Conservation (phyloP, 495 filamentous ascomycete genomes). For the Podospora tetraspora region DNA sequence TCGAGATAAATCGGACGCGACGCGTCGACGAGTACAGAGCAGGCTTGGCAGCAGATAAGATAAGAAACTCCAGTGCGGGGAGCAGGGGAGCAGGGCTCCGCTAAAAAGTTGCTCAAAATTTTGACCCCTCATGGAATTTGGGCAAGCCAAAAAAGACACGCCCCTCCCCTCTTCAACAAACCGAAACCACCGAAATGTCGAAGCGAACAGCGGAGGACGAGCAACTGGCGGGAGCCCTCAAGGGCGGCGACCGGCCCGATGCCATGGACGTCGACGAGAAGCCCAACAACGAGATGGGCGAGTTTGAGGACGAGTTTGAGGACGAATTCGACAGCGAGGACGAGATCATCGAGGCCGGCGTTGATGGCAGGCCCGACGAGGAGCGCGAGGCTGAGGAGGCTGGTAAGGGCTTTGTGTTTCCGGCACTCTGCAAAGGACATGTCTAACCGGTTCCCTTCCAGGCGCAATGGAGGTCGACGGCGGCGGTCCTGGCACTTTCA, state of each 20-base stretch:
- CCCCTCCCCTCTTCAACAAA: neutral
- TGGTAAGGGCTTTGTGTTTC: constrained; percentile 34
- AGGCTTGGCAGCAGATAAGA: neutral
- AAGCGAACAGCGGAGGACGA: constrained; percentile 60
- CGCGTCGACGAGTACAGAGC: neutral
- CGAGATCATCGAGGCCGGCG: constrained; percentile 89
- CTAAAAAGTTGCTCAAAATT: neutral
- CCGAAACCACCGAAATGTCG: constrained; percentile 52
- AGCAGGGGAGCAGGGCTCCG: neutral
- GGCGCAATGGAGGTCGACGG: constrained; percentile 78
- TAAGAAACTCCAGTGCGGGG: neutral
- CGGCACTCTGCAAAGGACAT: neutral
- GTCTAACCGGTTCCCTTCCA: constrained; percentile 27
- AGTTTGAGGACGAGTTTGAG: constrained; percentile 94
- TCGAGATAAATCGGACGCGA: neutral
- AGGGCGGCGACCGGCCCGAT: constrained; percentile 62
- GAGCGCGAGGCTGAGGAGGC: constrained; percentile 84
- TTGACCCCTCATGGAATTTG: neutral
- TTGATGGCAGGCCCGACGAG: constrained; percentile 87
- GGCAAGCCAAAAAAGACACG: neutral
- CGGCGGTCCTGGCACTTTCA: constrained; percentile 69
- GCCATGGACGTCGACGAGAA: constrained; percentile 51
- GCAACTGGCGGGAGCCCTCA: constrained; percentile 54
- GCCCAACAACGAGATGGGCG: constrained; percentile 61
- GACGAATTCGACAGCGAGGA: constrained; percentile 97